These are phyloP conservation scores for Aciculoconidium aculeatum DNA, from an alignment of 805 yeast species.

Conservation along the genomic window DNA sequence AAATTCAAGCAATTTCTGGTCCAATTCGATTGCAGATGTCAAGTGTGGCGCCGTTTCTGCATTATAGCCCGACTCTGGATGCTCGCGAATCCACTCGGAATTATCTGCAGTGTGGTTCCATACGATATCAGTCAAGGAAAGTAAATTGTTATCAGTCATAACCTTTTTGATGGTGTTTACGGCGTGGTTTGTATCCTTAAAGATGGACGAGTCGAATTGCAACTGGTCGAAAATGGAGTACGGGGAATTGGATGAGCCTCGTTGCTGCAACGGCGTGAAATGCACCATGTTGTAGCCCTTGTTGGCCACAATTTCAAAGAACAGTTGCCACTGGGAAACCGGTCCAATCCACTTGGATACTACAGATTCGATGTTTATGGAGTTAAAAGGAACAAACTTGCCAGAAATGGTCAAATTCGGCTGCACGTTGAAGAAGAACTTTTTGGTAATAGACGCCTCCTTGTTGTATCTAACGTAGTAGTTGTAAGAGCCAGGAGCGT, in stretches of 20 bases:
- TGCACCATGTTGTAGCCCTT: constrained; percentile 96
- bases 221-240: constrained; percentile 88
- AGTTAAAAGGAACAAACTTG: constrained; percentile 61
- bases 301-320: constrained; percentile 53
- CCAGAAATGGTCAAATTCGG: constrained; percentile 61
- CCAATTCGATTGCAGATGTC: constrained; percentile 78
- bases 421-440: constrained; percentile 72
- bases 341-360: constrained; percentile 91
- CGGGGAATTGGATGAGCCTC: constrained; percentile 91
- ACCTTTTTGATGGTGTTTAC: constrained; percentile 41
- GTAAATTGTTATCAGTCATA: constrained; percentile 51
- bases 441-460: constrained; percentile 41
- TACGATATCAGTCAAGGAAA: constrained; percentile 86
- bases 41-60: constrained; percentile 86
- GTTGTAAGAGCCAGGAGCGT: constrained; percentile 72
- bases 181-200: constrained; percentile 52
- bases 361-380: constrained; percentile 77
- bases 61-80: constrained; percentile 90
- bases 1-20: constrained; percentile 58
- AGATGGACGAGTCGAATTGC: constrained; percentile 61
- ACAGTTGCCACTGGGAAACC: constrained; percentile 55
- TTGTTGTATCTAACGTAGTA: constrained; percentile 58
- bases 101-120: constrained; percentile 93
- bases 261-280: constrained; percentile 85
- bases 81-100: constrained; percentile 76